Conservation (phyloP, 2,329 filamentous ascomycete genomes). For the Fusarium sp. region DNA sequence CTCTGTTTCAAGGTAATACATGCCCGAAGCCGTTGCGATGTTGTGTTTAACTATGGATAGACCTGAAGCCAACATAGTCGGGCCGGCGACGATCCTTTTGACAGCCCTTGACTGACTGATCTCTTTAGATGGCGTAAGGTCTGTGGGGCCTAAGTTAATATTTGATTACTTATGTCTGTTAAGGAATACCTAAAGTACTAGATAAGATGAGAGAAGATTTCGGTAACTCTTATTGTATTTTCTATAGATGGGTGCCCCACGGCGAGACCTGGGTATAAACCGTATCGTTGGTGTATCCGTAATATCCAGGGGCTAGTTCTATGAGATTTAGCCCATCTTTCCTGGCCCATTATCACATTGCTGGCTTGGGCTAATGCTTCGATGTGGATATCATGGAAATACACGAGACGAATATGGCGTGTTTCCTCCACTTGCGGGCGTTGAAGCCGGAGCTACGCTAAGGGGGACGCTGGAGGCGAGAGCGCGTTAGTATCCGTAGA, state of each 20-base stretch:
- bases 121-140: no score
- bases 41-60: no score
- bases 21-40: background rate
- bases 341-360: background rate
- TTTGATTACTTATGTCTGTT: no score
- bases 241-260: no score
- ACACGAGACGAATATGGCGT: slow-evolving; percentile 10
- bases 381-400: slow-evolving; percentile 4
- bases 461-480: background rate
- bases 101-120: background rate
- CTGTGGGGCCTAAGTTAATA: no score
- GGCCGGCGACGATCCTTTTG: slow-evolving; percentile 5
- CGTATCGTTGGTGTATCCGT: background rate
- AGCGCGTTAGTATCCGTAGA: no score
- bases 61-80: slow-evolving; percentile 10
- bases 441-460: background rate
- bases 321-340: slow-evolving; percentile 4
- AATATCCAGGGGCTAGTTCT: slow-evolving; percentile 6
- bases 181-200: no score
- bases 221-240: no score
- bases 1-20: background rate
- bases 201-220: no score
- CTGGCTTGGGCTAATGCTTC: slow-evolving; percentile 5
- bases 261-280: slow-evolving; percentile 1
- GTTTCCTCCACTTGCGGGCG: background rate